Conservation (phyloP, 1,284 basidiomycete species). For the Boletus sp. region DNA sequence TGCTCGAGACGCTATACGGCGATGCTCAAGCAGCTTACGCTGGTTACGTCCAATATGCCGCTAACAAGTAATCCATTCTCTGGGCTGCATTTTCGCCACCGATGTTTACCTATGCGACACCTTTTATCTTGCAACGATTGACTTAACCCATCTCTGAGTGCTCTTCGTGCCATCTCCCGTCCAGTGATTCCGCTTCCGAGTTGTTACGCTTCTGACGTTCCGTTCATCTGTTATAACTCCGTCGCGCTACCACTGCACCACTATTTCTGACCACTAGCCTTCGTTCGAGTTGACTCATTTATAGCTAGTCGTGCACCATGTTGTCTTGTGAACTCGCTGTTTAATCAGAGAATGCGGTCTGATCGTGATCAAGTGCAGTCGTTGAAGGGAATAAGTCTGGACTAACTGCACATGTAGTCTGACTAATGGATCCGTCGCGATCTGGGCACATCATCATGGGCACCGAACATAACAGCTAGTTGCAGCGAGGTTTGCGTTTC, state of each 20-base stretch:
- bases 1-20: slow-evolving; percentile 29
- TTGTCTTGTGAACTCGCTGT: too few species aligned
- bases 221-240: neutral
- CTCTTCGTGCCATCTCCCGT: neutral
- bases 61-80: slow-evolving; percentile 11
- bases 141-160: neutral
- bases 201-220: neutral
- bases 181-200: neutral
- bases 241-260: neutral
- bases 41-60: slow-evolving; percentile 19
- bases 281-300: neutral
- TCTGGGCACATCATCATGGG: too few species aligned
- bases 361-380: too few species aligned
- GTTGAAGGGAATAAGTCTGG: too few species aligned
- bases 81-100: neutral
- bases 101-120: neutral
- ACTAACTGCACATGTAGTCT: too few species aligned
- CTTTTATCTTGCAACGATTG: neutral
- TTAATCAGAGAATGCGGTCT: too few species aligned
- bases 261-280: neutral
- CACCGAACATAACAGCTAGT: too few species aligned
- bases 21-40: slow-evolving; percentile 30
- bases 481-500: too few species aligned
- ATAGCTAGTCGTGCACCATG: neutral
- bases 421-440: too few species aligned